Conservation (phyloP, 306 rosid genomes). For the Sophora flavescens region DNA sequence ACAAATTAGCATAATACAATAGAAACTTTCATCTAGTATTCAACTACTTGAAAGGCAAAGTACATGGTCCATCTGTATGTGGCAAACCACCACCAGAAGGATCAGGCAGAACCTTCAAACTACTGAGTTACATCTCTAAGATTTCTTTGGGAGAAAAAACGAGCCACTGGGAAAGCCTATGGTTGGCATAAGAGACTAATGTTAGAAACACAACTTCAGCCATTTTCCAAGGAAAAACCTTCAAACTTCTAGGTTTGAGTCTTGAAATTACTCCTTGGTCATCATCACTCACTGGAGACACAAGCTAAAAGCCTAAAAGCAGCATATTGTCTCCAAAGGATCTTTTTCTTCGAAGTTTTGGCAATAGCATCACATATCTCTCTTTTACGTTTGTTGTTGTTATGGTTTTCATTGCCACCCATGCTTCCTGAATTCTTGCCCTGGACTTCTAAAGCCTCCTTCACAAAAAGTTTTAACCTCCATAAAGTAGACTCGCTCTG, state of each 20-base stretch:
- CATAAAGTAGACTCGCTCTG: conserved; percentile 88
- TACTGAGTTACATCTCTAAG: conserved; percentile 16
- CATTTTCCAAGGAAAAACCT: conserved; percentile 29
- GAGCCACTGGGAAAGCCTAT: conserved; percentile 29
- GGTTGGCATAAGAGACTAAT: conserved; percentile 14
- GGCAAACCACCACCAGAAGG: too few species aligned
- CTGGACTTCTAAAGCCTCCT: conserved; percentile 69
- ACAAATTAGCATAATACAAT: not conserved
- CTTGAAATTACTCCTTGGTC: conserved; percentile 6
- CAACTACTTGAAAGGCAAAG: not conserved
- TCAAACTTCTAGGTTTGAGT: conserved; percentile 15
- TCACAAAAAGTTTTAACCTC: conserved; percentile 77
- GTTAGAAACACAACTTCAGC: conserved; percentile 21
- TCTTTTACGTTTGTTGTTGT: conserved; percentile 61
- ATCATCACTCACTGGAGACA: conserved; percentile 21
- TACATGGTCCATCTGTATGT: too few species aligned
- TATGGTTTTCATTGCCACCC: conserved; percentile 53
- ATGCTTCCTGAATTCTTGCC: conserved; percentile 63
- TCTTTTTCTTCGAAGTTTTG: conserved; percentile 71
- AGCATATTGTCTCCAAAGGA: conserved; percentile 14
- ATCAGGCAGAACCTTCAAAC: too few species aligned
- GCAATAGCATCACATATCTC: conserved; percentile 74
- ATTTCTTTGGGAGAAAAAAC: conserved; percentile 27
- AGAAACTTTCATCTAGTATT: not conserved
- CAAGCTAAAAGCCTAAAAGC: conserved; percentile 33